Conservation (phyloP, 192 early-diverging fungal species). For the Podila epigama region DNA sequence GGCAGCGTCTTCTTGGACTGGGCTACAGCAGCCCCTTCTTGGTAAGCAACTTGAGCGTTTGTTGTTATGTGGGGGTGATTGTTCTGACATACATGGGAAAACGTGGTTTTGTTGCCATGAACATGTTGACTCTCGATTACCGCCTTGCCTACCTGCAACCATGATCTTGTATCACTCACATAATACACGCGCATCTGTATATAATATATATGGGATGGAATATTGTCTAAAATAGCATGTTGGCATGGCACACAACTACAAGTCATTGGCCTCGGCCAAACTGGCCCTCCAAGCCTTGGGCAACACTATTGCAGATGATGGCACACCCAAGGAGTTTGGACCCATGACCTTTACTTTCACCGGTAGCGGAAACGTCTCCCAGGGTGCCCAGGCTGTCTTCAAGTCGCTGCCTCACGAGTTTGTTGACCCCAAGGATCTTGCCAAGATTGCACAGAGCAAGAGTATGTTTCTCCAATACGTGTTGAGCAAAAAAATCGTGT, state of each 20-base stretch:
- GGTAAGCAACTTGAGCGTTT: slow-evolving; percentile 47
- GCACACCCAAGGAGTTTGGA: slow-evolving; percentile 85
- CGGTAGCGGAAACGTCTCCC: slow-evolving; percentile 90
- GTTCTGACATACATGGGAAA: background rate
- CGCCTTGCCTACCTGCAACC: no score
- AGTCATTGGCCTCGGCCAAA: slow-evolving; percentile 66
- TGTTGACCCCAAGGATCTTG: slow-evolving; percentile 75
- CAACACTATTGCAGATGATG: slow-evolving; percentile 85
- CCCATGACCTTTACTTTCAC: slow-evolving; percentile 93
- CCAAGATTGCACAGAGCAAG: slow-evolving; percentile 61
- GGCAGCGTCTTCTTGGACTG: slow-evolving; percentile 86
- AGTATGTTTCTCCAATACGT: slow-evolving; percentile 52
- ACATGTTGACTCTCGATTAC: no score
- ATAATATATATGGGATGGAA: slow-evolving; percentile 26
- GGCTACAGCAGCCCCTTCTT: slow-evolving; percentile 97
- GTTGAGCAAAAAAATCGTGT: background rate
- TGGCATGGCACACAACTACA: slow-evolving; percentile 79
- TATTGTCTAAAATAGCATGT: slow-evolving; percentile 57
- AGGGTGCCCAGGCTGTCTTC: slow-evolving; percentile 92
- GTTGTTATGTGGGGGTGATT: no score
- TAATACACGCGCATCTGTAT: slow-evolving; percentile 12
- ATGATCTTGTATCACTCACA: background rate
- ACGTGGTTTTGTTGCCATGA: no score
- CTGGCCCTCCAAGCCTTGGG: slow-evolving; percentile 70
- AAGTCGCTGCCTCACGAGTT: slow-evolving; percentile 91